Evolutionary conservation across 129 eudicot genomes (phyloP).

Genomic region (Centella asiatica): DNA sequence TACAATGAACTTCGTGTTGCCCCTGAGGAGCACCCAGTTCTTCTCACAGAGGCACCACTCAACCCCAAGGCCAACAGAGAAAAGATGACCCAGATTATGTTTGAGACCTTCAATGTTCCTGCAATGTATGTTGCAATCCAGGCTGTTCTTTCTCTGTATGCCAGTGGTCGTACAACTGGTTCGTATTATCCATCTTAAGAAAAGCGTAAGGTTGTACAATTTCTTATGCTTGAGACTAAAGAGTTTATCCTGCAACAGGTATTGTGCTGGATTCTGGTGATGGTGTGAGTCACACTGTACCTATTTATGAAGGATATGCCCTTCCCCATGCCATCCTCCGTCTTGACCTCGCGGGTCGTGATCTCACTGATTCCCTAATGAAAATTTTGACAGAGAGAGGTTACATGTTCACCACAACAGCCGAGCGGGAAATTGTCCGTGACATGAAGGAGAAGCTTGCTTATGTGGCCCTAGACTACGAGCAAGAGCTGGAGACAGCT

Average conservation of each 20-base stretch:
- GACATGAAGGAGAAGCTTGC: constrained; percentile 80
- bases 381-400: constrained; percentile 80
- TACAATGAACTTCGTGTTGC: constrained; percentile 92
- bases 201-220: background rate
- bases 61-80: constrained; percentile 77
- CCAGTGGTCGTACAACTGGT: constrained; percentile 91
- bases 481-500: constrained; percentile 71
- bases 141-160: constrained; percentile 71
- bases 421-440: constrained; percentile 89
- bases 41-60: constrained; percentile 71
- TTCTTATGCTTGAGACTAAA: background rate
- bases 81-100: constrained; percentile 74
- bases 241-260: constrained; percentile 21
- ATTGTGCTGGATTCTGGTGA: constrained; percentile 79
- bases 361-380: constrained; percentile 67
- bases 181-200: constrained; percentile 1
- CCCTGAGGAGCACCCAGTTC: constrained; percentile 85
- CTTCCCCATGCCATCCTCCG: constrained; percentile 76
- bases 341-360: constrained; percentile 75
- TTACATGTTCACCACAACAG: constrained; percentile 88
- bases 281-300: constrained; percentile 73
- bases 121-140: constrained; percentile 77
- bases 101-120: constrained; percentile 68
- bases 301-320: constrained; percentile 69
- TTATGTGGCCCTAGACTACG: constrained; percentile 66